phyloP scores from a whole-genome alignment of 2,329 filamentous ascomycete genomes.

The Blumeriella jaapii region DNA sequence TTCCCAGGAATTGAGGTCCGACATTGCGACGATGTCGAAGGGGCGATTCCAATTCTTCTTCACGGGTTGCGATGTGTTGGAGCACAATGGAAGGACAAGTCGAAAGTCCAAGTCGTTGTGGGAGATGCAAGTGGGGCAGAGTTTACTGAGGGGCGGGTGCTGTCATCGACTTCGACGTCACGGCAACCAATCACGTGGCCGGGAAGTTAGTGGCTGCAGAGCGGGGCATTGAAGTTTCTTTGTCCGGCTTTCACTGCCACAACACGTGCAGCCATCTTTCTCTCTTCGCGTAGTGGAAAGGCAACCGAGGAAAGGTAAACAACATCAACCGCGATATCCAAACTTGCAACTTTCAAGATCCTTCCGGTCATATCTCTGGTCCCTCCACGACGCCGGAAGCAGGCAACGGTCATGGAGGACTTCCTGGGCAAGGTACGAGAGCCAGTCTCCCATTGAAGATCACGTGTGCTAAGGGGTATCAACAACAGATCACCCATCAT shows the following conservation, averaged over 20 bases:
- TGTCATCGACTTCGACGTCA: conserved; percentile 13
- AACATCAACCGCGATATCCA: conserved; percentile 3
- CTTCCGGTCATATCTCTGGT: background rate
- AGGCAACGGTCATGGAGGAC: conserved; percentile 24
- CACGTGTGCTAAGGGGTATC: conserved; percentile 17
- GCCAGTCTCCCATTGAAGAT: background rate
- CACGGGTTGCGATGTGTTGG: conserved; percentile 6
- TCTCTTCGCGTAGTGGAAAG: conserved; percentile 1
- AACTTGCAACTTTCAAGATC: too few species aligned
- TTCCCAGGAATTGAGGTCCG: conserved; percentile 91
- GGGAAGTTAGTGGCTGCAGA: background rate
- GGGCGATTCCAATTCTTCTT: conserved; percentile 1
- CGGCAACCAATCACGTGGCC: background rate
- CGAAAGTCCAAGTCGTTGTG: conserved; percentile 6
- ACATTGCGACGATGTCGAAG: conserved; percentile 42
- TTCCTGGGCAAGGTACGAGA: conserved; percentile 45
- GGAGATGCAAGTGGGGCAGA: conserved; percentile 9
- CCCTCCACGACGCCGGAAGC: background rate
- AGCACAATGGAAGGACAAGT: conserved; percentile 6
- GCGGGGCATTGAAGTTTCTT: conserved; percentile 2
- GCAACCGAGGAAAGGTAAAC: too few species aligned
- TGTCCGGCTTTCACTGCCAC: conserved; percentile 1
- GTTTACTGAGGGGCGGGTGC: conserved; percentile 18
- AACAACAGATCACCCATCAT: conserved; percentile 43
- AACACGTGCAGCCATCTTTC: background rate